phyloP scores from a whole-genome alignment of 257 asterid species.

The Paraleonurus japonicus region DNA sequence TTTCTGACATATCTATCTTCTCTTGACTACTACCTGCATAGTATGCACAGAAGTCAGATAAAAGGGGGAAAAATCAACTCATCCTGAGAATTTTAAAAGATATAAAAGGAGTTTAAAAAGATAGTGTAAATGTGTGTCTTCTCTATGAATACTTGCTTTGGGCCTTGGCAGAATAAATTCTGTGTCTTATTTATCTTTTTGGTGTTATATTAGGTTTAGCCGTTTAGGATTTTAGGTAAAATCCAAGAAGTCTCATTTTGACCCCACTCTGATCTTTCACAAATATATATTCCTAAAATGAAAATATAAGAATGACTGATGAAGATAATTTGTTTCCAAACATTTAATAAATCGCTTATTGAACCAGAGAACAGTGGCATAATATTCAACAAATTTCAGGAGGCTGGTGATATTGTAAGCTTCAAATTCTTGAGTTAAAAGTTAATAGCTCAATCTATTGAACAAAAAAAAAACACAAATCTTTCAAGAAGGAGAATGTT shows the following conservation, averaged over 20 bases:
- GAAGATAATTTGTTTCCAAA: not conserved
- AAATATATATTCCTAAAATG: not conserved
- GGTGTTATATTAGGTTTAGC: not conserved
- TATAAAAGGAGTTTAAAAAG: conserved; percentile 1
- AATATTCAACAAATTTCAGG: not conserved
- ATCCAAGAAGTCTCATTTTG: not conserved
- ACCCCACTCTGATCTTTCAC: not conserved
- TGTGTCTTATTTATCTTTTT: not conserved
- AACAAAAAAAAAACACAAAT: no score
- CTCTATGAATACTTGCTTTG: not conserved
- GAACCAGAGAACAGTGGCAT: not conserved
- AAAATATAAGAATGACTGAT: not conserved
- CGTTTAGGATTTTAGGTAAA: not conserved
- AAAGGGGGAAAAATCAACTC: conserved; percentile 1
- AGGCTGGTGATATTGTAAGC: no score
- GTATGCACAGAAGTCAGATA: conserved; percentile 28
- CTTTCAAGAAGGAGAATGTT: no score
- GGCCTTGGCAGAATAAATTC: not conserved
- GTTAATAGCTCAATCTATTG: no score
- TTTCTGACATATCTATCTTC: conserved; percentile 46
- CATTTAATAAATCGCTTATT: not conserved
- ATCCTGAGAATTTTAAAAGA: not conserved
- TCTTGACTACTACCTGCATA: conserved; percentile 51
- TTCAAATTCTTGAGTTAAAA: no score
- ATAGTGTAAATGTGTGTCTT: not conserved